A percentile compares a stretch with the other conserved stretches of the same genome.
Conservation (phyloP, 2,329 filamentous ascomycete genomes). For the Fusarium napiforme region DNA sequence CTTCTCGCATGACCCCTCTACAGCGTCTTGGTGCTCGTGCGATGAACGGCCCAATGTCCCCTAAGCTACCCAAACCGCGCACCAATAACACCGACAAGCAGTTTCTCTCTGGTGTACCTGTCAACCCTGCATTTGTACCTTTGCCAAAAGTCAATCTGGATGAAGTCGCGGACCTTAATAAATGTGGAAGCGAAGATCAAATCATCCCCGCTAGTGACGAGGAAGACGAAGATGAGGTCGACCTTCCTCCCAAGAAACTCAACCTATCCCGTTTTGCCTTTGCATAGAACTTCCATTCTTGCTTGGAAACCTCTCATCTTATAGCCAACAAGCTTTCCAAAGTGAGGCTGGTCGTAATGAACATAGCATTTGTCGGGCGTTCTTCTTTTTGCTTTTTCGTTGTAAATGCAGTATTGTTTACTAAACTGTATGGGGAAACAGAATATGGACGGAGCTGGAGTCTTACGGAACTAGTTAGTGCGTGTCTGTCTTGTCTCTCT, state of each 20-base stretch:
- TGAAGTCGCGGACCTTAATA: conserved; percentile 64
- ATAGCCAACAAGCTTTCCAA: neutral
- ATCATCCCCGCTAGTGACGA: conserved; percentile 64
- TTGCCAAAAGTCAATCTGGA: conserved; percentile 64
- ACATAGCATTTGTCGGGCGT: conserved; percentile 26
- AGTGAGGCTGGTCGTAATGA: conserved; percentile 8
- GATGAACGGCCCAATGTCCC: conserved; percentile 42
- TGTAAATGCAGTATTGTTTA: conserved; percentile 13
- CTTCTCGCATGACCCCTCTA: conserved; percentile 61
- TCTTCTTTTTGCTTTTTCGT: conserved; percentile 15
- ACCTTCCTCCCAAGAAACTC: conserved; percentile 50
- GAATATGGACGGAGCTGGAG: conserved; percentile 20
- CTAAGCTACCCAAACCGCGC: conserved; percentile 46
- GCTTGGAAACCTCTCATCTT: neutral
- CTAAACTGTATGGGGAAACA: conserved; percentile 11
- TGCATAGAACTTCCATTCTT: conserved; percentile 28
- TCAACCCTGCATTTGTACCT: conserved; percentile 66
- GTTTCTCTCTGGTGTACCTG: conserved; percentile 52
- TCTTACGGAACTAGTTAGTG: conserved; percentile 14
- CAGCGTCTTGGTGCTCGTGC: conserved; percentile 64
- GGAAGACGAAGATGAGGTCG: conserved; percentile 55
- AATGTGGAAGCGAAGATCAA: conserved; percentile 66
- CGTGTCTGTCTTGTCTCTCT: conserved; percentile 2
- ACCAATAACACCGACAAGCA: conserved; percentile 34
- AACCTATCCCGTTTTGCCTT: conserved; percentile 63